Base-by-base conservation (phyloP, 257 asterid species). In the Lycium ferocissimum region DNA sequence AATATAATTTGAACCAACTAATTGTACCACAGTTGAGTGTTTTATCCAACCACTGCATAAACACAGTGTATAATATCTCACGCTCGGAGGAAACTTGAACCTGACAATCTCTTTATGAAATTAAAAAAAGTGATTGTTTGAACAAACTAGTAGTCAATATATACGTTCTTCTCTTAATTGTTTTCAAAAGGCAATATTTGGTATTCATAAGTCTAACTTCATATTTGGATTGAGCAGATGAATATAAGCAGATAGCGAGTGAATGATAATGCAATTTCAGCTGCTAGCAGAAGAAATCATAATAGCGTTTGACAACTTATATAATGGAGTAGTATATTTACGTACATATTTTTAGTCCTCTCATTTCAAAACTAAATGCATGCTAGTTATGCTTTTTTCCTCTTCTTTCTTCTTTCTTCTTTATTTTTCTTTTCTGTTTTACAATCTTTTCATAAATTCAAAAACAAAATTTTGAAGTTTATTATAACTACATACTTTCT, bases 311-410 rank as follows among this genome's bases (percentile, higher is more conserved):
- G n/a, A 1, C 37, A 0, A 18, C 5, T 17, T 18, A 40, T 22
- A 18, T 17, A 71, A 43, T 71, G 45, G 10, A 4, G 14, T 40
- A 71, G 4, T 37, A 15, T 40, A 15, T 40, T 33, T 66, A 66
- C n/a, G 73, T 40, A 18, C 54, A 17, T 71, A 40, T n/a, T 8
- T 9, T 18, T 71, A 10, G 37, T 20, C 57, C 57, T n/a, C 6
- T 43, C 18, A 43, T n/a, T 45, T 72, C 57, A 57, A 72, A 72
- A 72, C n/a, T 72, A 72, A 72, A 72, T 72, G 57, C 80, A 72
- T 72, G 57, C 80, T 72, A 43, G 10, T 56, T 56, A 56, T 18
- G 13, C 61, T 56, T 26, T 26, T 1, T 26, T 26, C 1, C 33
- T 26, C 1, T 56, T 17, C 15, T 56, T 5, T 0, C 8, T 12